Evolutionary conservation across 768 basidiomycete genomes (phyloP).

Genomic region (Lactarius evosmus): DNA sequence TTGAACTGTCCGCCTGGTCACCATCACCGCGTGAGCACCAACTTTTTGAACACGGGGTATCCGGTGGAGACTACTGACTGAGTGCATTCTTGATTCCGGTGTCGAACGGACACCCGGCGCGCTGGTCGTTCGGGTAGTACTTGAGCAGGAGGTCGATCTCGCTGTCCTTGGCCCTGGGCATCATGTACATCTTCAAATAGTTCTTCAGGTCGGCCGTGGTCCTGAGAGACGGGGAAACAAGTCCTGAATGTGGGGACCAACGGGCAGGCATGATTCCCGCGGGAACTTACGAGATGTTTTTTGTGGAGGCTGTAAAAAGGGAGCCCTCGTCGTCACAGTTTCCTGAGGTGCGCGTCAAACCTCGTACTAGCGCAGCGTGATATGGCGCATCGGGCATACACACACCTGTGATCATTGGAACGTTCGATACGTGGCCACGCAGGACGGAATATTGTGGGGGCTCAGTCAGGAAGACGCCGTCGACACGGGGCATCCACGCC

Average conservation of each 20-base stretch:
- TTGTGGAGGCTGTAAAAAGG: constrained; percentile 32
- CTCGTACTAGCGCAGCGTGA: constrained; percentile 1
- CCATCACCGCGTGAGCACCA: not conserved
- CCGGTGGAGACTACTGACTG: constrained; percentile 28
- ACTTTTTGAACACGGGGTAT: not conserved
- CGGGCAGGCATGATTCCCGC: not conserved
- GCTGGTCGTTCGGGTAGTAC: constrained; percentile 28
- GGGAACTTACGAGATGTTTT: constrained; percentile 37
- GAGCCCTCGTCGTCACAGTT: constrained; percentile 63
- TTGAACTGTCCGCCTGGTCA: constrained; percentile 23
- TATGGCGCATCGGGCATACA: not conserved
- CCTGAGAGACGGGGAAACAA: not conserved
- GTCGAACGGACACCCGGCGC: constrained; percentile 25
- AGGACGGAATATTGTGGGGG: constrained; percentile 29
- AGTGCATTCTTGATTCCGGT: constrained; percentile 28
- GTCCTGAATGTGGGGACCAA: not conserved
- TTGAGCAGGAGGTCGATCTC: constrained; percentile 27
- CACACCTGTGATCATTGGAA: constrained; percentile 29
- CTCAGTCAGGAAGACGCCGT: constrained; percentile 31
- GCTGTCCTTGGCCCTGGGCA: constrained; percentile 27
- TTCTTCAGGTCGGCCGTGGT: not conserved
- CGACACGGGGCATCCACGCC: constrained; percentile 32
- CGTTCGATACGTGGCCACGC: constrained; percentile 27
- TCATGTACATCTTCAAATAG: constrained; percentile 27
- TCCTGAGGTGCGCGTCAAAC: constrained; percentile 33